Conservation (phyloP, 1,284 basidiomycete species). For the Stereum hirsutum region DNA sequence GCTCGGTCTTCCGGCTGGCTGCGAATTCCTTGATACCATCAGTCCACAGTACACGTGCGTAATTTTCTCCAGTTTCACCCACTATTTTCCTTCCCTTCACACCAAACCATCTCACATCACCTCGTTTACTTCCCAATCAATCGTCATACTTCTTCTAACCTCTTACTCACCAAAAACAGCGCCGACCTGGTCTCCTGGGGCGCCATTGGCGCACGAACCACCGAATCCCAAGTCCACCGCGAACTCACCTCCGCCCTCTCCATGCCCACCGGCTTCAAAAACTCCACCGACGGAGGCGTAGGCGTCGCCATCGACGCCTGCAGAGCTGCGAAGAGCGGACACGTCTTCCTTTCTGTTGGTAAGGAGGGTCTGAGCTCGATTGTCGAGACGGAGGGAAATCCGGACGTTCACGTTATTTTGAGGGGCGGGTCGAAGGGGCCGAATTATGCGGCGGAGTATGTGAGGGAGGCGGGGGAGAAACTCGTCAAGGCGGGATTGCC, state of each 20-base stretch:
- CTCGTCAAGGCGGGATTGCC: constrained; percentile 74
- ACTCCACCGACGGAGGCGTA: constrained; percentile 69
- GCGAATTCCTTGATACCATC: constrained; percentile 86
- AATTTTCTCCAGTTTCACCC: no score
- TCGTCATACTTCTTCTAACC: no score
- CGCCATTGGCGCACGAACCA: constrained; percentile 93
- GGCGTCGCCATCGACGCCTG: constrained; percentile 89
- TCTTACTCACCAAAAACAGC: no score
- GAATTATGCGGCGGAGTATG: constrained; percentile 75
- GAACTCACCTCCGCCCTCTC: constrained; percentile 79
- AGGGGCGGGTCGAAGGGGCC: constrained; percentile 83
- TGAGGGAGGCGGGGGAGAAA: constrained; percentile 70
- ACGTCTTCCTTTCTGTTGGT: constrained; percentile 90
- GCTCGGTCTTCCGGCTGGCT: constrained; percentile 79
- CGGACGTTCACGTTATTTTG: constrained; percentile 87
- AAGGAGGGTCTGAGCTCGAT: constrained; percentile 90
- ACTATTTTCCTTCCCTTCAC: no score
- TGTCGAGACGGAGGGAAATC: constrained; percentile 84
- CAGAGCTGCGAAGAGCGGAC: constrained; percentile 76
- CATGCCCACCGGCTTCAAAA: constrained; percentile 85
- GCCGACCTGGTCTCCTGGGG: constrained; percentile 97
- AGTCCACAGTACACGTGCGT: constrained; percentile 94
- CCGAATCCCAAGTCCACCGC: constrained; percentile 95
- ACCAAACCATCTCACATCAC: no score
- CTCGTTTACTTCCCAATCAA: no score